A percentile compares a stretch with the other conserved stretches of the same genome.
These are phyloP conservation scores for Tremella fuciformis DNA, from an alignment of 768 basidiomycete species.

Conservation along the genomic window DNA sequence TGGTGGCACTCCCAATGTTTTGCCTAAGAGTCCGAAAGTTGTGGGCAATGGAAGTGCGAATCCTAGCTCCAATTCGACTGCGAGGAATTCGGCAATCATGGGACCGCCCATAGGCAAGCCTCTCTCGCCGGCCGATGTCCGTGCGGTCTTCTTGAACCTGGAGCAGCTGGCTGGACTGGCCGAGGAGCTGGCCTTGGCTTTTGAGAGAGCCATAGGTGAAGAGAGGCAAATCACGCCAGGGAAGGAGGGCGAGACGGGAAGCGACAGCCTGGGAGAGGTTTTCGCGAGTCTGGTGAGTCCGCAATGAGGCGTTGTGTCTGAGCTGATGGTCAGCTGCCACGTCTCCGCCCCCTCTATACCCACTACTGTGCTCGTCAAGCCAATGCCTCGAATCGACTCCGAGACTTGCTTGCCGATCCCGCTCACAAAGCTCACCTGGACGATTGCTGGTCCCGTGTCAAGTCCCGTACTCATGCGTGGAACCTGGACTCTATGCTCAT, in stretches of 20 bases:
- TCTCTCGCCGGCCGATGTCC: conserved; percentile 41
- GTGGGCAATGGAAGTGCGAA: conserved; percentile 2
- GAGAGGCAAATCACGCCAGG: conserved; percentile 18
- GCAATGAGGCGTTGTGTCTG: background rate
- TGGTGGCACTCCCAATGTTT: background rate
- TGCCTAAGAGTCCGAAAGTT: background rate
- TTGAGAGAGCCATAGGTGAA: conserved; percentile 44
- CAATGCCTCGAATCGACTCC: conserved; percentile 43
- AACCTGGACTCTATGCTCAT: conserved; percentile 53
- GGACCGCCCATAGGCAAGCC: conserved; percentile 30
- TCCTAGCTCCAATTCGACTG: conserved; percentile 7
- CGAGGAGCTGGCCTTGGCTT: conserved; percentile 45
- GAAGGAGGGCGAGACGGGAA: conserved; percentile 31
- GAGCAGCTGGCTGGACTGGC: conserved; percentile 47
- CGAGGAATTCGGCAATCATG: conserved; percentile 10
- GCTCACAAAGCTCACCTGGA: conserved; percentile 39
- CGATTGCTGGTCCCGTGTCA: conserved; percentile 50
- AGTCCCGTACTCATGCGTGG: conserved; percentile 52
- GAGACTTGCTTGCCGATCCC: conserved; percentile 43
- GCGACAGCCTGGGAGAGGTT: conserved; percentile 45
- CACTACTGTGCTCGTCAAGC: conserved; percentile 51
- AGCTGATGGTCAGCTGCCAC: conserved; percentile 31
- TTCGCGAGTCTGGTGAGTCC: conserved; percentile 42
- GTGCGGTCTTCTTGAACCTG: conserved; percentile 50
- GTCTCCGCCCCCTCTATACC: conserved; percentile 46